Percentiles rank a stretch among this genome's conserved stretches.
phyloP scores from a whole-genome alignment of 2,329 filamentous ascomycete genomes.

The Bipolaris zeicola region DNA sequence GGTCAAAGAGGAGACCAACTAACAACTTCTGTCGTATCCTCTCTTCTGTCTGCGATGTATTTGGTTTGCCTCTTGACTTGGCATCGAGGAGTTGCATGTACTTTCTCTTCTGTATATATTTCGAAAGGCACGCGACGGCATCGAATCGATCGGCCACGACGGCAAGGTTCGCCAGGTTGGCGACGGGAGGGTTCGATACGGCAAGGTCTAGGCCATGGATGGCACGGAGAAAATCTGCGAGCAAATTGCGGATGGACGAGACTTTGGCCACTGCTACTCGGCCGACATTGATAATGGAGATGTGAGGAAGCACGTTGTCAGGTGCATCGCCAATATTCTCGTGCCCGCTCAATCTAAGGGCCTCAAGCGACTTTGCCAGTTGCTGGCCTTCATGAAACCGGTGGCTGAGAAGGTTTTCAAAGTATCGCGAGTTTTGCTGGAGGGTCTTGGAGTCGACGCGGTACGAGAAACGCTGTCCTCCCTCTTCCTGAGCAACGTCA shows the following conservation, averaged over 20 bases:
- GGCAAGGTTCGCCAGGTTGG: slow-evolving; percentile 69
- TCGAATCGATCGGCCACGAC: slow-evolving; percentile 77
- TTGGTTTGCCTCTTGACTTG: slow-evolving; percentile 51
- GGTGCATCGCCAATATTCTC: slow-evolving; percentile 58
- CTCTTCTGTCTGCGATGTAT: slow-evolving; percentile 62
- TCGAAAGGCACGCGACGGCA: slow-evolving; percentile 62
- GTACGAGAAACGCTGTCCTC: slow-evolving; percentile 61
- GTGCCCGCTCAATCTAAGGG: slow-evolving; percentile 54
- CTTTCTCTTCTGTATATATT: slow-evolving; percentile 58
- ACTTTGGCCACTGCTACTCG: slow-evolving; percentile 69
- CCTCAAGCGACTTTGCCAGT: slow-evolving; percentile 59
- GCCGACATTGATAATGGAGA: slow-evolving; percentile 71
- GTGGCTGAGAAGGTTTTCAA: slow-evolving; percentile 68
- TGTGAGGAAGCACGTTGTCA: slow-evolving; percentile 62
- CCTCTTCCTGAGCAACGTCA: slow-evolving; percentile 68
- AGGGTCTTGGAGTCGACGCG: slow-evolving; percentile 65
- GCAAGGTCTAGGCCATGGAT: slow-evolving; percentile 63
- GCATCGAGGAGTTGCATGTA: slow-evolving; percentile 51
- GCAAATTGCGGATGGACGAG: slow-evolving; percentile 64
- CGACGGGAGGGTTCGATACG: slow-evolving; percentile 56
- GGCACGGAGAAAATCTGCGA: slow-evolving; percentile 70
- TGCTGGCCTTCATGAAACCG: slow-evolving; percentile 67
- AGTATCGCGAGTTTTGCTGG: slow-evolving; percentile 70
- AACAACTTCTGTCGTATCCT: slow-evolving; percentile 71
- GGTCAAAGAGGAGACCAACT: slow-evolving; percentile 68